A percentile compares a stretch with the other conserved stretches of the same genome.
These are phyloP conservation scores for Scenedesmus sp. DNA, from an alignment of 163 green algal genomes.

Conservation along the genomic window DNA sequence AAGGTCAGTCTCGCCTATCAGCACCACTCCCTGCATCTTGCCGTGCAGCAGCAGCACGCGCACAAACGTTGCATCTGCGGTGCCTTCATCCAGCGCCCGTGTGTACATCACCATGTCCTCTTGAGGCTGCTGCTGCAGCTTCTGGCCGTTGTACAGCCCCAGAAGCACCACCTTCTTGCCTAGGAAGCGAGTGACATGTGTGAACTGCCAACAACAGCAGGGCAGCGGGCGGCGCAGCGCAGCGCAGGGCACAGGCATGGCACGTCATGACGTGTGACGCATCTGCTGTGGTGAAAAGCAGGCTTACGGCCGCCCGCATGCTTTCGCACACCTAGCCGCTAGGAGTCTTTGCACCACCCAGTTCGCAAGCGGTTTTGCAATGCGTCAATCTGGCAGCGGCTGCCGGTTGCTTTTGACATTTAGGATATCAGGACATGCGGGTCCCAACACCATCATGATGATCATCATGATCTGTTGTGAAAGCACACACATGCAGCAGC, in stretches of 20 bases:
- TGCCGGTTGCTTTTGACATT: too few species aligned
- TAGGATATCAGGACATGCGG: too few species aligned
- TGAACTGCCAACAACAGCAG: slow-evolving; percentile 68
- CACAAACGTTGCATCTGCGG: slow-evolving; percentile 76
- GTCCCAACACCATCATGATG: too few species aligned
- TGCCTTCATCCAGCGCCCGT: slow-evolving; percentile 59
- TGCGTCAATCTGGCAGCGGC: too few species aligned
- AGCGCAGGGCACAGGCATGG: background rate
- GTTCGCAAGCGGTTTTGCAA: too few species aligned
- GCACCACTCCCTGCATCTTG: slow-evolving; percentile 82
- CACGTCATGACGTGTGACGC: background rate
- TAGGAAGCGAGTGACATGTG: slow-evolving; percentile 87
- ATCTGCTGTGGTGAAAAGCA: background rate
- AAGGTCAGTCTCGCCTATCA: slow-evolving; percentile 89
- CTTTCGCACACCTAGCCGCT: too few species aligned
- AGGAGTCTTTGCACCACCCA: too few species aligned
- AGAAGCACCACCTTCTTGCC: slow-evolving; percentile 91
- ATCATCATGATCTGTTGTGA: background rate
- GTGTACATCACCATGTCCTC: slow-evolving; percentile 77
- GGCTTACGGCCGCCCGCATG: too few species aligned
- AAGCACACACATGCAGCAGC: background rate
- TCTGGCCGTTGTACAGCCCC: slow-evolving; percentile 91
- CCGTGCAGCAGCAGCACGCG: slow-evolving; percentile 84
- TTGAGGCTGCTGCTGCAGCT: slow-evolving; percentile 69
- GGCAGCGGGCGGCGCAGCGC: background rate